Conservation (phyloP, 2,329 filamentous ascomycete species). For the Metarhizium humberi region DNA sequence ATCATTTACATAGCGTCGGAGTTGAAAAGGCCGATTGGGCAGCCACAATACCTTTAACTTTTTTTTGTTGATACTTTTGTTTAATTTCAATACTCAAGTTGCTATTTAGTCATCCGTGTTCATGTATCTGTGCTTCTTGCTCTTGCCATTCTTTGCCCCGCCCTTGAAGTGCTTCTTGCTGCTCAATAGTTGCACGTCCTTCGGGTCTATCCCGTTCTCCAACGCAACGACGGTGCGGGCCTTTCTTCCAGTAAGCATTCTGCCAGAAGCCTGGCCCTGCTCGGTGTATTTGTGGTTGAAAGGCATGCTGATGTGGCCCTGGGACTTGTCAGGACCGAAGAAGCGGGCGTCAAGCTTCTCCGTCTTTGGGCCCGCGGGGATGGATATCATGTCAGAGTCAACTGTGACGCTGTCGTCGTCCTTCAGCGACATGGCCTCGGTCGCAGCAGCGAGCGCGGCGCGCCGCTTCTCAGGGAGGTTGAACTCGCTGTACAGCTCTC, state of each 20-base stretch:
- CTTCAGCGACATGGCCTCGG: conserved; percentile 35
- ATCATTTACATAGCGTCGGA: too few species aligned
- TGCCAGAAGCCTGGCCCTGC: conserved; percentile 52
- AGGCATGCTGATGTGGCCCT: conserved; percentile 63
- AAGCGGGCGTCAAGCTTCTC: conserved; percentile 78
- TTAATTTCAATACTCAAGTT: neutral
- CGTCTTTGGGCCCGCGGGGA: conserved; percentile 62
- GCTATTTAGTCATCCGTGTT: conserved; percentile 5
- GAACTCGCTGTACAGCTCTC: conserved; percentile 72
- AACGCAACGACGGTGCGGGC: conserved; percentile 70
- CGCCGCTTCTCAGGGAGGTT: conserved; percentile 79
- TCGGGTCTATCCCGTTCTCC: conserved; percentile 76
- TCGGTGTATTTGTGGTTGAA: conserved; percentile 87
- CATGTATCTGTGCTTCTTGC: conserved; percentile 26
- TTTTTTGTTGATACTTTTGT: too few species aligned
- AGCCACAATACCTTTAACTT: too few species aligned
- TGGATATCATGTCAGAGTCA: conserved; percentile 37
- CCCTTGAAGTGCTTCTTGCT: conserved; percentile 94
- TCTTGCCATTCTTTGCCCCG: conserved; percentile 51
- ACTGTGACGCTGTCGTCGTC: conserved; percentile 18
- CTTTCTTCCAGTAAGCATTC: conserved; percentile 75
- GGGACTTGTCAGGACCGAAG: conserved; percentile 59
- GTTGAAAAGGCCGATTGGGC: too few species aligned
- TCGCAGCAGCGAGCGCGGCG: conserved; percentile 46
- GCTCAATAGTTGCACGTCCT: conserved; percentile 55